Conservation (phyloP, 2,329 filamentous ascomycete species). For the Neophaeococcomyces mojaviensis region DNA sequence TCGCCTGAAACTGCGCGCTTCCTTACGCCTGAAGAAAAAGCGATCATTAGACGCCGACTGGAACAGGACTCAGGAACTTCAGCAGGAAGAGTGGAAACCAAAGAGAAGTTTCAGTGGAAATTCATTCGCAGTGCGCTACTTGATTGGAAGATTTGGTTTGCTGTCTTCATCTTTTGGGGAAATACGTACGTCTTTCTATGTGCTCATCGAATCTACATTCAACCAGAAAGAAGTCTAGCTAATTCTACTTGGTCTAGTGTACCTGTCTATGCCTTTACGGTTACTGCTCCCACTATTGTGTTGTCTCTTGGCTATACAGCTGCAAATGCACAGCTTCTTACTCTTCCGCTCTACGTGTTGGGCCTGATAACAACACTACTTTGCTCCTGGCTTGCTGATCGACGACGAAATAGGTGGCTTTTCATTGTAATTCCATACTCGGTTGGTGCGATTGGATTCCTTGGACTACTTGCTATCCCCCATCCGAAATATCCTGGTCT, state of each 20-base stretch:
- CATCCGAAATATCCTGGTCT: too few species aligned
- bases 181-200: slow-evolving; percentile 30
- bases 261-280: too few species aligned
- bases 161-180: slow-evolving; percentile 32
- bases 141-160: slow-evolving; percentile 35
- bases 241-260: slow-evolving; percentile 24
- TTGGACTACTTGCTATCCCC: too few species aligned
- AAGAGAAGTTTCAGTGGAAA: slow-evolving; percentile 16
- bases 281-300: slow-evolving; percentile 29
- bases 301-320: slow-evolving; percentile 32
- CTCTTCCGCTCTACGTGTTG: slow-evolving; percentile 32
- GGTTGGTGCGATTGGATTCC: too few species aligned
- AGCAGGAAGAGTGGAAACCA: slow-evolving; percentile 25
- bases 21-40: slow-evolving; percentile 10
- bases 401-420: slow-evolving; percentile 32
- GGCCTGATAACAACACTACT: slow-evolving; percentile 29
- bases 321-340: slow-evolving; percentile 32
- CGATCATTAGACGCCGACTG: slow-evolving; percentile 31
- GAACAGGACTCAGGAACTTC: slow-evolving; percentile 14
- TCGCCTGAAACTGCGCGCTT: slow-evolving; percentile 20
- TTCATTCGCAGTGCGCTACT: slow-evolving; percentile 33
- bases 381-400: slow-evolving; percentile 49
- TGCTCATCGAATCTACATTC: slow-evolving; percentile 13
- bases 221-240: too few species aligned
- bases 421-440: slow-evolving; percentile 42